These are phyloP conservation scores for Pseudocercospora eumusae DNA, from an alignment of 2,329 filamentous ascomycete genomes.

Conservation along the genomic window DNA sequence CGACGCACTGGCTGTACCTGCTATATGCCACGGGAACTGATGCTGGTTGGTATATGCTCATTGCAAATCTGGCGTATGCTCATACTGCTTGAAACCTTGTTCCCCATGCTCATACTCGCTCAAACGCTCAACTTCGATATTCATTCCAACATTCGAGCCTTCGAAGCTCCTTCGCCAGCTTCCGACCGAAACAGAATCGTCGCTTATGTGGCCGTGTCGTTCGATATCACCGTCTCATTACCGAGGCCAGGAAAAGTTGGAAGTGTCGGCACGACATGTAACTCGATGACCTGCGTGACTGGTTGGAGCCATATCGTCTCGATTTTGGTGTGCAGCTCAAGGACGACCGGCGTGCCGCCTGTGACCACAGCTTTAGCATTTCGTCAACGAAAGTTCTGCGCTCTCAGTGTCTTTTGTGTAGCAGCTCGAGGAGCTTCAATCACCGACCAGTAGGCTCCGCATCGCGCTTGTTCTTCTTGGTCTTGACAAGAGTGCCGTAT, in stretches of 20 bases:
- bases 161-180: not conserved
- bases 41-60: not conserved
- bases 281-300: slow-evolving; percentile 8
- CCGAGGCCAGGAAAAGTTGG: not conserved
- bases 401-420: not conserved
- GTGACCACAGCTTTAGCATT: not conserved
- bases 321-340: slow-evolving; percentile 6
- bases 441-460: slow-evolving; percentile 9
- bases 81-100: not conserved
- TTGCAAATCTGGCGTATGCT: not conserved
- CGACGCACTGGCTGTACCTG: not conserved
- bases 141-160: not conserved
- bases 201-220: not conserved
- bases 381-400: not conserved
- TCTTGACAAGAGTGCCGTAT: slow-evolving; percentile 28
- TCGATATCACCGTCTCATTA: not conserved
- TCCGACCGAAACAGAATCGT: not conserved
- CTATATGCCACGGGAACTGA: not conserved
- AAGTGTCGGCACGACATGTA: slow-evolving; percentile 2
- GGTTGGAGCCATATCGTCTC: not conserved
- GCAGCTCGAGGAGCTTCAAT: not conserved
- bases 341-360: slow-evolving; percentile 8
- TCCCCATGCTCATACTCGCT: not conserved
- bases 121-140: not conserved
- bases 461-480: slow-evolving; percentile 12